A percentile compares a stretch with the other conserved stretches of the same genome.
phyloP scores from a whole-genome alignment of 495 filamentous ascomycete genomes.

The Neurospora intermedia region DNA sequence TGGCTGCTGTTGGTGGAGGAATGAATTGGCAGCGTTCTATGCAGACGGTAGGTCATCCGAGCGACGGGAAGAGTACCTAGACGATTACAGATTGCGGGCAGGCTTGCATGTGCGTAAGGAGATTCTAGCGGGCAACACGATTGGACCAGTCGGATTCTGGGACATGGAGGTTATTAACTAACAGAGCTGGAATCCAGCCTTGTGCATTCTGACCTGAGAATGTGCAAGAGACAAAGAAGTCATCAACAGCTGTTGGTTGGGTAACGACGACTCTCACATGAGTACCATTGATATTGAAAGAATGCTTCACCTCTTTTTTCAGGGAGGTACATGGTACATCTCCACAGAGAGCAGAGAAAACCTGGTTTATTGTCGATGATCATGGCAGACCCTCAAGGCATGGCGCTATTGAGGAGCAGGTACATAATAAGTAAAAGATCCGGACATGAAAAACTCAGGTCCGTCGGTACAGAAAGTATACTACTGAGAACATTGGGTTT shows the following conservation, averaged over 20 bases:
- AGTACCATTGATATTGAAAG: not conserved
- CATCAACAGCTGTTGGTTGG: not conserved
- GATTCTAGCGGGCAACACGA: not conserved
- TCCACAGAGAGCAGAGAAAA: not conserved
- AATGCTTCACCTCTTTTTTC: not conserved
- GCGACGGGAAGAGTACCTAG: not conserved
- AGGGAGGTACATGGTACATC: not conserved
- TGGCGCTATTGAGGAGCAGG: not conserved
- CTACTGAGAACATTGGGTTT: not conserved
- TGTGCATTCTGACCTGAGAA: not conserved
- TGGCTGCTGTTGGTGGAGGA: not conserved
- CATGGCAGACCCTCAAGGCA: not conserved
- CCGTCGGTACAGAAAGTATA: too few species aligned
- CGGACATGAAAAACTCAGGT: not conserved
- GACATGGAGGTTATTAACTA: not conserved
- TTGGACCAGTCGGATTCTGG: not conserved
- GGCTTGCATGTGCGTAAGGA: not conserved
- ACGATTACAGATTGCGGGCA: not conserved
- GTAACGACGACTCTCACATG: not conserved
- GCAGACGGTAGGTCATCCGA: not conserved
- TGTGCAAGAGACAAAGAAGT: not conserved
- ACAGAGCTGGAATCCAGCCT: not conserved
- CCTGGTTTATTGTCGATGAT: not conserved
- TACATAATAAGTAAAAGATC: not conserved
- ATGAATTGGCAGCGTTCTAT: not conserved